These are phyloP conservation scores for Cyberlindnera sargentensis DNA, from an alignment of 805 yeast species.

Conservation along the genomic window DNA sequence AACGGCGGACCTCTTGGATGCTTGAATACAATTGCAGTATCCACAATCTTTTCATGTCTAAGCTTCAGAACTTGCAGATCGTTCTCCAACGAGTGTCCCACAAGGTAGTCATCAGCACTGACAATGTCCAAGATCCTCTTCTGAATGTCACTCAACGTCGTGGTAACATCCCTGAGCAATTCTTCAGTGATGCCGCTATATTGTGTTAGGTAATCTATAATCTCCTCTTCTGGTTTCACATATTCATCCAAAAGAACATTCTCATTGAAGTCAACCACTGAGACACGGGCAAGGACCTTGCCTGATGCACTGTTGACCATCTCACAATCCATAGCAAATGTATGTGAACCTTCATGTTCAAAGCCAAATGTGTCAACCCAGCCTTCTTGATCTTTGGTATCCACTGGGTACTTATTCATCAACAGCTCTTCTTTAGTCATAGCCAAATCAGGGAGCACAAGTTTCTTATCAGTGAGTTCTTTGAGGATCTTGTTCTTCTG, in stretches of 20 bases:
- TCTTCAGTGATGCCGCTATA: conserved; percentile 87
- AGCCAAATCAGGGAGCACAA: conserved; percentile 46
- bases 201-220: conserved; percentile 72
- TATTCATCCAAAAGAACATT: conserved; percentile 60
- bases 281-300: conserved; percentile 67
- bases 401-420: conserved; percentile 50
- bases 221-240: conserved; percentile 71
- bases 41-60: conserved; percentile 69
- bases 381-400: conserved; percentile 17
- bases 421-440: conserved; percentile 42
- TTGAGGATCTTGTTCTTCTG: conserved; percentile 39
- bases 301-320: conserved; percentile 69
- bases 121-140: conserved; percentile 40
- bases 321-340: conserved; percentile 89
- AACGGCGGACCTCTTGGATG: conserved; percentile 81
- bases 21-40: conserved; percentile 70
- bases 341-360: conserved; percentile 52
- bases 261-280: conserved; percentile 59
- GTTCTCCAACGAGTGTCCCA: conserved; percentile 88
- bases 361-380: conserved; percentile 52
- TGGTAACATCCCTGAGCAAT: conserved; percentile 51
- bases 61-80: conserved; percentile 69
- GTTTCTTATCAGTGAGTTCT: conserved; percentile 25
- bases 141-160: conserved; percentile 65
- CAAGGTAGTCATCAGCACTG: conserved; percentile 51